Percentiles rank a stretch among this genome's conserved stretches.
Evolutionary conservation across 2,329 filamentous ascomycete genomes (phyloP).

Genomic region (Juglanconis oblonga): DNA sequence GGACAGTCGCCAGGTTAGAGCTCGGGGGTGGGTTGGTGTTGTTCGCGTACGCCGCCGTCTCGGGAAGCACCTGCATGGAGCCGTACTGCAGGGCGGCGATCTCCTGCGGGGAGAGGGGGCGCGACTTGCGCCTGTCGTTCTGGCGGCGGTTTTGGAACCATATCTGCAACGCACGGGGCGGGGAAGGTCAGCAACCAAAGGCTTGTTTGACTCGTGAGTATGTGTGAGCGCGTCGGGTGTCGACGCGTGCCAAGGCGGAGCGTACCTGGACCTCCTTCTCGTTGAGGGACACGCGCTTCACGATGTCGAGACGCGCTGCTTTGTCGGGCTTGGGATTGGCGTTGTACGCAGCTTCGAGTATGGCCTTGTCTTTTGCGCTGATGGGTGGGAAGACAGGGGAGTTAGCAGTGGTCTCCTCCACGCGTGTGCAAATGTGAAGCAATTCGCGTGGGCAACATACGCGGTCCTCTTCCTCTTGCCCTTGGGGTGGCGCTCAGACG

Average conservation of each 20-base stretch:
- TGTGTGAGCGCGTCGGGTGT: background rate
- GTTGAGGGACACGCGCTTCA: constrained; percentile 79
- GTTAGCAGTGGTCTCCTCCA: constrained; percentile 7
- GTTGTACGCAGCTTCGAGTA: constrained; percentile 82
- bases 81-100: constrained; percentile 60
- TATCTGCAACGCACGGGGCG: constrained; percentile 57
- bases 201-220: background rate
- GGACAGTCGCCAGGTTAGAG: constrained; percentile 7
- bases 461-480: constrained; percentile 62
- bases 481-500: constrained; percentile 48
- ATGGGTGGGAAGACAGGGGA: background rate
- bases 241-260: background rate
- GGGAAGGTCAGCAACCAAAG: constrained; percentile 14
- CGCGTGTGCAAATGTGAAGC: background rate
- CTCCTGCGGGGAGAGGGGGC: constrained; percentile 76
- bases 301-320: constrained; percentile 77
- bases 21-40: constrained; percentile 18
- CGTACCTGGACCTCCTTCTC: constrained; percentile 96
- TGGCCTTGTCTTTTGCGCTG: constrained; percentile 83
- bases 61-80: constrained; percentile 46
- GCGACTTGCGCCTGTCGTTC: constrained; percentile 85
- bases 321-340: constrained; percentile 91
- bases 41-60: constrained; percentile 33
- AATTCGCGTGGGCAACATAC: constrained; percentile 41
- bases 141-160: constrained; percentile 97